Percentiles rank a stretch among this genome's conserved stretches.
These are phyloP conservation scores for Chamaenerion angustifolium DNA, from an alignment of 345 rosid genomes.

Conservation along the genomic window DNA sequence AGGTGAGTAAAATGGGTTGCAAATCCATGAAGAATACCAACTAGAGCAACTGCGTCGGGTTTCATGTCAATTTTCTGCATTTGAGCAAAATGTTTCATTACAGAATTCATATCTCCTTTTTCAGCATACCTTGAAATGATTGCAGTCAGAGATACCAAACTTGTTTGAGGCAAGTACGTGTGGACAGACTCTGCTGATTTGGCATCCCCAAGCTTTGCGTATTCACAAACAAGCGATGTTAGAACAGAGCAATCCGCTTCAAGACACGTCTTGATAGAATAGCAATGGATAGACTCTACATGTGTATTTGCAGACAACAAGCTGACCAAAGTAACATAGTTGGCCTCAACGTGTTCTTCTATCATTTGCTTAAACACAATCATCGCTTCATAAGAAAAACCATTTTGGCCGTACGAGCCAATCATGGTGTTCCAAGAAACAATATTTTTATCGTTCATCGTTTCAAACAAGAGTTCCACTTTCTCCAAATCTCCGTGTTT, in stretches of 20 bases:
- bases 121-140: conserved; percentile 52
- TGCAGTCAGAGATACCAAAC: conserved; percentile 55
- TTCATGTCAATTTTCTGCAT: conserved; percentile 34
- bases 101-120: conserved; percentile 28
- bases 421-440: conserved; percentile 85
- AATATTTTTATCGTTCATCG: conserved; percentile 32
- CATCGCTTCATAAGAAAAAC: conserved; percentile 36
- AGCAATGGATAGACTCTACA: conserved; percentile 36
- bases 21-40: conserved; percentile 55
- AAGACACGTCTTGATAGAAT: conserved; percentile 39
- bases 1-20: conserved; percentile 17
- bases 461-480: conserved; percentile 35
- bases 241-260: conserved; percentile 26
- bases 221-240: conserved; percentile 59
- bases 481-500: conserved; percentile 43
- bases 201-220: conserved; percentile 30
- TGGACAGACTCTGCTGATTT: conserved; percentile 41
- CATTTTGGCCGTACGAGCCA: conserved; percentile 48
- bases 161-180: conserved; percentile 23
- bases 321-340: conserved; percentile 41
- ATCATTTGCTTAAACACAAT: conserved; percentile 39
- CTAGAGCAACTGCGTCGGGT: conserved; percentile 62
- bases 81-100: conserved; percentile 26
- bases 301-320: conserved; percentile 44
- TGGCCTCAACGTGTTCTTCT: conserved; percentile 24